Base-by-base conservation (phyloP, 78 protist species). In the Dictyostelium firmibasis region DNA sequence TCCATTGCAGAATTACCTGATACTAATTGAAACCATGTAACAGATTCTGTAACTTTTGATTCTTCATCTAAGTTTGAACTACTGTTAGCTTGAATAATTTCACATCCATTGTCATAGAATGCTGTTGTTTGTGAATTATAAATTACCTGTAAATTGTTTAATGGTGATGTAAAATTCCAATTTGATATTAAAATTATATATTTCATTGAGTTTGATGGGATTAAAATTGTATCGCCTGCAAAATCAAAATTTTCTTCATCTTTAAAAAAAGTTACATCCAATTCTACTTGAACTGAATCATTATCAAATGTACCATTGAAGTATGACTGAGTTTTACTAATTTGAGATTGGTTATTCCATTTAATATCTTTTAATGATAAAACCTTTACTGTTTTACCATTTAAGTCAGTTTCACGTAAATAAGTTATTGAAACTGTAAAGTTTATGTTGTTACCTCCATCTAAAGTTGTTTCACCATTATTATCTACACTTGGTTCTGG, bases 1-100 rank as follows among this genome's bases (percentile, higher is more conserved):
- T 60, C 57, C 31, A 89, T 43, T 2, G 36, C 44, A 1, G 86
- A 64, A 14, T 72, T 31, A 47, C 94, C 94, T 10, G 83, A 25
- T 3, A 38, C 23, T 14, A 89, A 31, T 81, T 89, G 82, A 23
- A 50, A 89, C 87, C 94, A 78, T n/a, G 72, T 31, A 6, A 89
- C 16, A 3, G 87, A 81, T 13, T 76, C 92, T 23, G 33, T 11
- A 23, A 20, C 27, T 36, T 23, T 47, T 47, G 76, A 33, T 8
- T n/a, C 47, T 13, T 29, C 43, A 29, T 31, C 14, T 3, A 6
- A 7, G 18, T 14, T 18, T 16, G 23, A 10, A 9, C 29, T 47
- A 57, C 31, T 43, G 2, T 41, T 47, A 29, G 33, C 11, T 18
- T 31, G 41, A 4, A 16, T 20, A 14, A 72, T 67, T 3, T 69